Conservation (phyloP, 805 yeast genomes). For the Yarrowia sp. region DNA sequence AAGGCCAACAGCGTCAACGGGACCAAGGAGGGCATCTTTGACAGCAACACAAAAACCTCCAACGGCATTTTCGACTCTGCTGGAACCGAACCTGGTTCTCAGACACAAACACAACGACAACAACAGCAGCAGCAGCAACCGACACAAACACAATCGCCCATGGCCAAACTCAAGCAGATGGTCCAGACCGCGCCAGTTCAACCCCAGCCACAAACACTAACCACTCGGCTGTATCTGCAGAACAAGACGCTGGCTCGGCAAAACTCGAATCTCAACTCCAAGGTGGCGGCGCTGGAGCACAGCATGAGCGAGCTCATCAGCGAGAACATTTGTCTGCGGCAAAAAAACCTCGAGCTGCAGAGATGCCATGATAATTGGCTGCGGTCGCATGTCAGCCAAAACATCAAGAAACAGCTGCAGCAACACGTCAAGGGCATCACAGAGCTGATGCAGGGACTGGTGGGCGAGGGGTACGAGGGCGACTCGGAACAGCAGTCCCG, state of each 20-base stretch:
- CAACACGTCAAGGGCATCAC: neutral
- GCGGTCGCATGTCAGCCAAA: slow-evolving; percentile 3
- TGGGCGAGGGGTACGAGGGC: neutral
- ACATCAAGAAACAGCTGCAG: neutral
- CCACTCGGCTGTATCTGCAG: slow-evolving; percentile 37
- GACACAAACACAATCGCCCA: slow-evolving; percentile 19
- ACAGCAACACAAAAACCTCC: neutral
- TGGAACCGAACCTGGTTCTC: slow-evolving; percentile 1
- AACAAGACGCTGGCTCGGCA: slow-evolving; percentile 50
- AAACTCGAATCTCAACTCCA: slow-evolving; percentile 46
- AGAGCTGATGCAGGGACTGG: neutral
- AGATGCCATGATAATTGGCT: slow-evolving; percentile 6
- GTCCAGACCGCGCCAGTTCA: neutral
- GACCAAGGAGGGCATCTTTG: slow-evolving; percentile 1
- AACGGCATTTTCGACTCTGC: neutral
- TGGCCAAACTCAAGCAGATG: slow-evolving; percentile 17
- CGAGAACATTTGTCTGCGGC: slow-evolving; percentile 42
- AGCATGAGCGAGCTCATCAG: slow-evolving; percentile 41
- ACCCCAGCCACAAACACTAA: slow-evolving; percentile 1
- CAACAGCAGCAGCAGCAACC: neutral
- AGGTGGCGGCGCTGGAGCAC: slow-evolving; percentile 46
- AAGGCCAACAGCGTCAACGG: neutral
- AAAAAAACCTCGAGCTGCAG: slow-evolving; percentile 30
- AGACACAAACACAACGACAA: neutral
- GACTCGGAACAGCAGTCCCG: neutral